Base-by-base conservation (phyloP, 73 alveolate genomes). In the Blepharisma stoltei region DNA sequence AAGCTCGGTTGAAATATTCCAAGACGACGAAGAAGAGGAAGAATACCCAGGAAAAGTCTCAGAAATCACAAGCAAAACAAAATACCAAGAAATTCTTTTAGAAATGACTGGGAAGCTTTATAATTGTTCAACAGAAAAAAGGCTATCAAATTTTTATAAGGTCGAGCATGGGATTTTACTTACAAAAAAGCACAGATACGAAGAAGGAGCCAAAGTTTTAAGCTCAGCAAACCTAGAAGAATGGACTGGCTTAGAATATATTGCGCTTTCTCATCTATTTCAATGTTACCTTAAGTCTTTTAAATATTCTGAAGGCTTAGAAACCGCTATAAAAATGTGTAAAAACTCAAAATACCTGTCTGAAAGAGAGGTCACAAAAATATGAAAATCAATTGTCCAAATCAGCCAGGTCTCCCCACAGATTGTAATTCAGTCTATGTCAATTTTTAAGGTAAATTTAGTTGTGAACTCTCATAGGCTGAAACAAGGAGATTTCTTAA, bases 131-230 rank as follows among this genome's bases (percentile, higher is more conserved):
- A 0, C 41, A 32, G 5, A 32, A 32, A 32, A 14, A 38, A 60
- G 23, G 5, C 5, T 60, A 8, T n/a, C 73, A 9, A 11, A n/a
- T 14, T 14, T n/a, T n/a, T 60, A 60, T 25, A 14, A 25, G 23
- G 45, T 60, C 0, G 73, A 60, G 45, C 73, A 60, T 14, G 73
- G 73, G 18, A 60, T 60, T 60, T 25, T 60, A 9, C 45, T 60
- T 2, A 60, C 73, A 18, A 18, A n/a, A 18, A 14, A 38, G 23
- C 46, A 38, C 37, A 60, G 14, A 38, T 60, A 18, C 5, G 73
- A 60, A 60, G 46, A 60, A 25, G 73, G 46, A 25, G 46, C 46
- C 18, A 38, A 60, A 60, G 48, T 60, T 14, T 60, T 60, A 38
- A 25, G 49, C 18, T 18, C 37, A 18, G 45, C 23, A 8, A 14